Base-by-base conservation (phyloP, 768 basidiomycete genomes). In the Collybiopsis luxurians region DNA sequence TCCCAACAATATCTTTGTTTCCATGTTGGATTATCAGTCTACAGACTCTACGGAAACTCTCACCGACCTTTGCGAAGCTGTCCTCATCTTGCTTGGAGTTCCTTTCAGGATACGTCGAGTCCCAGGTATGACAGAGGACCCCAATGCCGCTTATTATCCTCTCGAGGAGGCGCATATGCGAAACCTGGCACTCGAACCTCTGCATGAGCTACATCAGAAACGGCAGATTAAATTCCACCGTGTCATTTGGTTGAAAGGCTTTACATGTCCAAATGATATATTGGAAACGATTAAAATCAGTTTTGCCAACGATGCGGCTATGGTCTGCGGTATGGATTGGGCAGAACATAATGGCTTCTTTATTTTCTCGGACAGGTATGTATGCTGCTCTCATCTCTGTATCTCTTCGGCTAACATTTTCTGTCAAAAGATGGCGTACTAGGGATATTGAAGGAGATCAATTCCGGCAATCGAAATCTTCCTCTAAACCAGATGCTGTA, bases 291-390 rank as follows among this genome's bases (percentile, higher is more conserved):
- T 98, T 67, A 87, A 95, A 60, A 89, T 98, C 59, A 92, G 90
- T 68, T 80, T 89, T 62, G 81, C 82, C 30, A 99, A 98, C 67
- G 85, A 95, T 62, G 97, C 97, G 2, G 92, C 95, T 0, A 93
- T 99, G 92, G 94, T 98, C 1, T 98, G 97, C 67, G 96, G 95
- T n/a, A 98, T 98, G 96, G 97, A 99, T 67, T 99, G 97, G 97
- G 96, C 95, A 11, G 95, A 99, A 71, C 90, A 95, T 65, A 92
- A 94, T 61, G 95, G 95, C 0, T 90, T 93, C 73, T 99, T 98
- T 78, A 95, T 98, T 62, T 98, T 97, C 73, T 98, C 95, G 17
- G 96, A 98, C 71, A 80, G 96, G 95, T 92, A 61, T 48, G 86
- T 70, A 0, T 30, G 24, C 21, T 34, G 4, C 28, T 13, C 3